Percentiles rank a stretch among this genome's conserved stretches.
phyloP scores from a whole-genome alignment of 495 filamentous ascomycete species.

The Penicillium egyptiacum region DNA sequence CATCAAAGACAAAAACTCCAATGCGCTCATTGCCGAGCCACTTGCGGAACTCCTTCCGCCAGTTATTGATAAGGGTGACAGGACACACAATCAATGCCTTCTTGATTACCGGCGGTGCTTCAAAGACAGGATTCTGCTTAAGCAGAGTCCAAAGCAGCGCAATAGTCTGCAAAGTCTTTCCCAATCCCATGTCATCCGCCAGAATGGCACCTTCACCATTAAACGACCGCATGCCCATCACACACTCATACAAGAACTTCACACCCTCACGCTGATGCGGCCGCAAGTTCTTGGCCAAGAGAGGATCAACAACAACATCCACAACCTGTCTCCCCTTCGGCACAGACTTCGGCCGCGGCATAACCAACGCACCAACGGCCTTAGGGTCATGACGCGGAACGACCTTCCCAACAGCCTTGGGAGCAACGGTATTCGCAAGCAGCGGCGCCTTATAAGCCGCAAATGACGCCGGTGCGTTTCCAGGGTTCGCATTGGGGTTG shows the following conservation, averaged over 20 bases:
- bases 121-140: conserved; percentile 74
- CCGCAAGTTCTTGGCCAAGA: conserved; percentile 64
- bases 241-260: conserved; percentile 77
- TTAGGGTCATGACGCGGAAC: conserved; percentile 67
- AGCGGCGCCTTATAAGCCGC: conserved; percentile 62
- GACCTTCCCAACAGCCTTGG: conserved; percentile 44
- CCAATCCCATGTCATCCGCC: conserved; percentile 82
- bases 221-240: conserved; percentile 74
- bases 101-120: conserved; percentile 62
- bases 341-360: conserved; percentile 59
- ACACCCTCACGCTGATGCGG: conserved; percentile 78
- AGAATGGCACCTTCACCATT: conserved; percentile 75
- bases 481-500: conserved; percentile 28
- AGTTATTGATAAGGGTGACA: conserved; percentile 76
- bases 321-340: conserved; percentile 68
- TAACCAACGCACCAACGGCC: conserved; percentile 63
- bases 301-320: conserved; percentile 78
- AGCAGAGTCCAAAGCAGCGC: conserved; percentile 76
- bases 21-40: conserved; percentile 79
- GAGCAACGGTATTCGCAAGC: conserved; percentile 52
- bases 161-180: conserved; percentile 80
- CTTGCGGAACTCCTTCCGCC: conserved; percentile 76
- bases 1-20: conserved; percentile 72
- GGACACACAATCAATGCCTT: conserved; percentile 83
- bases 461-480: conserved; percentile 25